phyloP scores from a whole-genome alignment of 2,329 filamentous ascomycete species.

The Nothomitra cinnamomea region DNA sequence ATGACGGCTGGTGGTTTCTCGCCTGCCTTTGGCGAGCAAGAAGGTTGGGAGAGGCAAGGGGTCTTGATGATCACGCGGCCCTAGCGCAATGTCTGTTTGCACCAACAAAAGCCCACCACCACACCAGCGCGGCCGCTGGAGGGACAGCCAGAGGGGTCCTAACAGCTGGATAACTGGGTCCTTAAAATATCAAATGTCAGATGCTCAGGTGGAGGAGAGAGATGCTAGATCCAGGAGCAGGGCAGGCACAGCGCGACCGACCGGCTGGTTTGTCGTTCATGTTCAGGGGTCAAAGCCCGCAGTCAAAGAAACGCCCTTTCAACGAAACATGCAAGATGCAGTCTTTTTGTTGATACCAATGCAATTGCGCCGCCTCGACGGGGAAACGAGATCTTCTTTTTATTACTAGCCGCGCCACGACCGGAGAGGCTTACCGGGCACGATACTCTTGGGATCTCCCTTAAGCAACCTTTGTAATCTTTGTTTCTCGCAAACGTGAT shows the following conservation, averaged over 20 bases:
- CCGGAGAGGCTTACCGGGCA: background rate
- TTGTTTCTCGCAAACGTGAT: no score
- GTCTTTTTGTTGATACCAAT: background rate
- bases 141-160: no score
- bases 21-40: slow-evolving; percentile 3
- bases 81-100: slow-evolving; percentile 2
- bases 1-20: slow-evolving; percentile 3
- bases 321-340: background rate
- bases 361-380: background rate
- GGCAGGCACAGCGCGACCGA: background rate
- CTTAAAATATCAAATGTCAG: background rate
- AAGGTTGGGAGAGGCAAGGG: slow-evolving; percentile 2
- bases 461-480: no score
- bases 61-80: slow-evolving; percentile 1
- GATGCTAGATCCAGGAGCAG: background rate
- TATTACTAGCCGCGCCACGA: background rate
- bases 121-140: background rate
- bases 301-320: background rate
- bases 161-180: background rate
- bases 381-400: background rate
- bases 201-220: background rate
- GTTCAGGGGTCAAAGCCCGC: background rate
- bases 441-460: no score
- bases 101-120: slow-evolving; percentile 3
- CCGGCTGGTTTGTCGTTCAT: background rate